These are phyloP conservation scores for Cytospora leucostoma DNA, from an alignment of 2,329 filamentous ascomycete genomes.

Conservation along the genomic window DNA sequence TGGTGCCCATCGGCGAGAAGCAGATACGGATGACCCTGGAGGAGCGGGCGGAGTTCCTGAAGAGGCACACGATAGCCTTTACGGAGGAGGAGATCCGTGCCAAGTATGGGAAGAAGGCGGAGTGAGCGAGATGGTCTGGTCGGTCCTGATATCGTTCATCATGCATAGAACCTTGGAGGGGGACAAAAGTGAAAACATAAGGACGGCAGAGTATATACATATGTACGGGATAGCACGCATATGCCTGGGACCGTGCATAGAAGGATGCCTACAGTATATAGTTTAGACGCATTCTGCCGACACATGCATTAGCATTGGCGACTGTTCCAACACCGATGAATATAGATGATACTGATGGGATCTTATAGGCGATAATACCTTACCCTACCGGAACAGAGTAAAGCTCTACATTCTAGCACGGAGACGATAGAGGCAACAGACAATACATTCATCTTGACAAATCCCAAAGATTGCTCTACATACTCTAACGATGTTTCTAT, in stretches of 20 bases:
- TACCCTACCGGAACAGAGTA: no score
- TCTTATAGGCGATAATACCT: no score
- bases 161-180: background rate
- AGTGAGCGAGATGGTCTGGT: conserved; percentile 2
- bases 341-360: no score
- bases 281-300: background rate
- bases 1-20: conserved; percentile 69
- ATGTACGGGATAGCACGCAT: background rate
- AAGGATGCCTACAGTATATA: background rate
- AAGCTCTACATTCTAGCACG: no score
- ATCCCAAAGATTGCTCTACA: background rate
- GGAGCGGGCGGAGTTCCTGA: conserved; percentile 64
- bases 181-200: background rate
- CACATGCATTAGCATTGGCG: background rate
- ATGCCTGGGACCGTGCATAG: background rate
- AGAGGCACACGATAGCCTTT: conserved; percentile 65
- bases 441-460: background rate
- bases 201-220: background rate
- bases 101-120: conserved; percentile 48
- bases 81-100: conserved; percentile 62
- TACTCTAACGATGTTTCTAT: no score
- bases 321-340: background rate
- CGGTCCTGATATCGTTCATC: background rate
- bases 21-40: conserved; percentile 68
- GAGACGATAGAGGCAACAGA: no score